Base-by-base conservation (phyloP, 345 rosid species). In the Diplotaxis tenuifolia region DNA sequence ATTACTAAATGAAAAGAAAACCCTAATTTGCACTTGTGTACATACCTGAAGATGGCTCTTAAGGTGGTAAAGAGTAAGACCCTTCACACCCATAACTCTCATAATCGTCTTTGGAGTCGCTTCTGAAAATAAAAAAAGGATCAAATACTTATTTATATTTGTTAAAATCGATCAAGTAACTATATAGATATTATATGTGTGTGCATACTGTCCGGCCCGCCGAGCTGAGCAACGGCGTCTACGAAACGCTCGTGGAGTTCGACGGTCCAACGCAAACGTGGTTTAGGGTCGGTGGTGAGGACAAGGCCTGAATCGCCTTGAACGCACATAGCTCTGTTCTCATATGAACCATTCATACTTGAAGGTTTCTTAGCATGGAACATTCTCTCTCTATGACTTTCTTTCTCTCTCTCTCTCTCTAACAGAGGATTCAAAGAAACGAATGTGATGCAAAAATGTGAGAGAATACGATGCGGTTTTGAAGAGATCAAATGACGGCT, bases 61-160 rank as follows among this genome's bases (percentile, higher is more conserved):
- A 79, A 96, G 96, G 83, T 96, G 99, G 85, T 96, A 96, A 82
- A 96, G 99, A 50, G 99, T 96, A 76, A 96, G 99, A 29, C 99
- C 99, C 95, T 96, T 96, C 80, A 96, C 99, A 75, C 99, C 99
- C 99, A 96, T 96, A 70, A 89, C 99, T 75, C 99, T 96, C 99
- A 90, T 92, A 82, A 96, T 96, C 10, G 98, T 96, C 84, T 96
- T 96, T 25, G 99, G 99, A 9, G 99, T 96, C 16, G 99, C 99
- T 85, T 96, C 99, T 95, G 77, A 65, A 71, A 68, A 19, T 5
- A 11, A 52, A 45, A 76, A 5, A 42, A 28, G 22, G 4, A 57
- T 45, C 8, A 66, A 27, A 10, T 58, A 27, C 55, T 21, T 22
- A 15, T 9, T 18, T 32, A 20, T 10, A 3, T 58, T 15, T 20